Evolutionary conservation across 805 yeast genomes (phyloP), one percentile per base, ranked within the genome.

Genomic region (Clavispora fructus): DNA sequence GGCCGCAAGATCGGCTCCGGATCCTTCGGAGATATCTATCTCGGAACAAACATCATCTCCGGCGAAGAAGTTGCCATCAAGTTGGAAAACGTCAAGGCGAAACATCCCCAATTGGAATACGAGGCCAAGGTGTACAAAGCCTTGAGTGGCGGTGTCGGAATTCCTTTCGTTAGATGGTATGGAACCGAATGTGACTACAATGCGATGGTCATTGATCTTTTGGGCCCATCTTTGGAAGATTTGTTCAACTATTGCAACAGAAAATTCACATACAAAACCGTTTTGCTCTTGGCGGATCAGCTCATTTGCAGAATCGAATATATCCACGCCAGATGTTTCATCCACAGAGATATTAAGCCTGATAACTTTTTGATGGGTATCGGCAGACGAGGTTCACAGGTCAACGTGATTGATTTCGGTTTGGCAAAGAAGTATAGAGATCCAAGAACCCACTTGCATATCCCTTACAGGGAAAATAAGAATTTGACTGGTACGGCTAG

Each of bases 31-130:
- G 99, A 94, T 64, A 94, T 92, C 57, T 94, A 94, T 67, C 77
- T 90, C 54, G 87, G 96, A 11, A 88, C 96, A 25, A 94, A 92
- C 69, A 82, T 94, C 65, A 88, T 92, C 41, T 86, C 95, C 37
- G 97, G 98, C 37, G 98, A 94, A 67, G 97, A 92, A 66, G 97
- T 94, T 44, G 99, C 98, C 55, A 92, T 92, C 74, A 92, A 92
- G 66, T 75, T 92, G 52, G 99, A 92, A 64, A 84, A 87, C 53
- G 81, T 87, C 44, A 77, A 85, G 47, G 96, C 98, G 2, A 87
- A 89, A 62, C 98, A 94, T 64, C 98, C 99, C 1, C 99, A 92
- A 69, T 77, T 92, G 55, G 97, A 92, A 61, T 94, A 92, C 64
- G 99, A 92, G 68, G 96, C 97, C 13, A 83, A 95, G 56, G 98